Evolutionary conservation across 805 yeast genomes (phyloP).

Genomic region (Vanderwaltozyma yarrowii): DNA sequence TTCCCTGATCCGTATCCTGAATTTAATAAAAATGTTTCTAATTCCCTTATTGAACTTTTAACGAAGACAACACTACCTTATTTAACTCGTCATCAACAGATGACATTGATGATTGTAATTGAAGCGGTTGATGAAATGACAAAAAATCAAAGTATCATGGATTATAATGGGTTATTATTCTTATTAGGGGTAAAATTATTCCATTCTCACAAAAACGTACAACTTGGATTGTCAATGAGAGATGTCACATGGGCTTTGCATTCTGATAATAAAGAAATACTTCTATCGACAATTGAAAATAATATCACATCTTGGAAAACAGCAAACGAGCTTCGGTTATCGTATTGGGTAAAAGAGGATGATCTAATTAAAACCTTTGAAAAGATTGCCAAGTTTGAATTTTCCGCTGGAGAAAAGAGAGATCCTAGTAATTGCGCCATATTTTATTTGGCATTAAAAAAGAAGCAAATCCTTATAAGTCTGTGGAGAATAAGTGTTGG

Average conservation of each 20-base stretch:
- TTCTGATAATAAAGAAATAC: conserved; percentile 62
- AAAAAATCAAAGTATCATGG: conserved; percentile 28
- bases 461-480: conserved; percentile 66
- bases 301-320: conserved; percentile 47
- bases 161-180: conserved; percentile 57
- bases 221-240: conserved; percentile 54
- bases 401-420: conserved; percentile 39
- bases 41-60: conserved; percentile 46
- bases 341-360: conserved; percentile 54
- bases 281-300: conserved; percentile 36
- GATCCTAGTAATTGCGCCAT: conserved; percentile 72
- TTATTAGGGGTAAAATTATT: conserved; percentile 61
- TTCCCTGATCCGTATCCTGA: conserved; percentile 32
- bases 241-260: conserved; percentile 85
- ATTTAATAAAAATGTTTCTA: conserved; percentile 37
- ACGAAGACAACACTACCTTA: conserved; percentile 63
- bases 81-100: conserved; percentile 84
- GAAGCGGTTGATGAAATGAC: conserved; percentile 51
- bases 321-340: conserved; percentile 50
- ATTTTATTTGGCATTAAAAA: conserved; percentile 66
- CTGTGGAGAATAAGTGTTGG: conserved; percentile 73
- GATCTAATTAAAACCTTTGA: conserved; percentile 50
- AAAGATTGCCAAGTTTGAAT: conserved; percentile 60
- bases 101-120: conserved; percentile 62
- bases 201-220: conserved; percentile 42